A percentile compares a stretch with the other conserved stretches of the same genome.
Conservation (phyloP, 495 filamentous ascomycete species). For the Friedmanniomyces simplex region DNA sequence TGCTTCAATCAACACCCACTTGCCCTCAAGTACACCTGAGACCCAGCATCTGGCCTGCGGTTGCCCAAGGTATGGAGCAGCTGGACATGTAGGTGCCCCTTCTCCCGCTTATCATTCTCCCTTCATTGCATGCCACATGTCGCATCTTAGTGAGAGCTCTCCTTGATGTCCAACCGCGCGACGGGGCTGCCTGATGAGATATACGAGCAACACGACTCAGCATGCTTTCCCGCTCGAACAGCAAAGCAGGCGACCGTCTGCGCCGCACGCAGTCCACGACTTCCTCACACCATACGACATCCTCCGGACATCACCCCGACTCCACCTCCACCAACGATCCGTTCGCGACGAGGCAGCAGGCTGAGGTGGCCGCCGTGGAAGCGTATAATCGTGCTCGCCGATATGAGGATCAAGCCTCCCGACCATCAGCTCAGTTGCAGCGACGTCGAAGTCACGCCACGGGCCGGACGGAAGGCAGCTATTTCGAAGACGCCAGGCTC, state of each 20-base stretch:
- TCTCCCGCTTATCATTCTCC: neutral
- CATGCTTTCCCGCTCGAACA: constrained; percentile 29
- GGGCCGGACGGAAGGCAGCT: constrained; percentile 15
- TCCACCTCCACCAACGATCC: constrained; percentile 21
- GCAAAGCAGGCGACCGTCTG: constrained; percentile 26
- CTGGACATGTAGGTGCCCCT: neutral
- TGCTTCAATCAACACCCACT: neutral
- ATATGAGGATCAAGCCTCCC: neutral
- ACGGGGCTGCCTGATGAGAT: neutral
- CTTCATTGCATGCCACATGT: constrained; percentile 4
- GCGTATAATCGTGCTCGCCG: constrained; percentile 27
- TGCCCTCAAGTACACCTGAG: neutral
- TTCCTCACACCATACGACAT: constrained; percentile 17
- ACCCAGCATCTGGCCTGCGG: neutral
- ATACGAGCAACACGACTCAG: neutral
- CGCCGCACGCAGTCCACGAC: constrained; percentile 25
- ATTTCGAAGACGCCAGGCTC: constrained; percentile 20
- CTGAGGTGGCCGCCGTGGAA: constrained; percentile 27
- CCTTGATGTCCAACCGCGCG: neutral
- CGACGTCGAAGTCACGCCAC: constrained; percentile 10
- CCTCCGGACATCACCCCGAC: constrained; percentile 8
- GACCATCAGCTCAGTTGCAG: neutral
- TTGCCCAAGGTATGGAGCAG: neutral
- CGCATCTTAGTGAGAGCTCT: constrained; percentile 3
- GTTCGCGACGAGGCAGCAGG: constrained; percentile 25